phyloP scores from a whole-genome alignment of 2,329 filamentous ascomycete genomes.

The Pestalotiopsis sp. region DNA sequence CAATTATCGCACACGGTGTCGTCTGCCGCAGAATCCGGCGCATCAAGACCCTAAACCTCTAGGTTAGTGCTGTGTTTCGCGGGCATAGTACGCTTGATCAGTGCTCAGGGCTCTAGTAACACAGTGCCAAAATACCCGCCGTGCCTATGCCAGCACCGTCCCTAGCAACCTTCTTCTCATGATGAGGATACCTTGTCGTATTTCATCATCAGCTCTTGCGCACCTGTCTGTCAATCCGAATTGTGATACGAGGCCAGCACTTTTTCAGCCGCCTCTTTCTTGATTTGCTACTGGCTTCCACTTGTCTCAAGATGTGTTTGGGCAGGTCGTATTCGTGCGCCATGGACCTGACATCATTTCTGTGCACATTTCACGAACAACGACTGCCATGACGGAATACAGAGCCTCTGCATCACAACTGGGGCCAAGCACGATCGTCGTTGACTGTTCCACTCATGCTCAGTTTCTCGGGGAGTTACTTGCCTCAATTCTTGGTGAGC shows the following conservation, averaged over 20 bases:
- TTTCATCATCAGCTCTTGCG: constrained; percentile 1
- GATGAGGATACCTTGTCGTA: neutral
- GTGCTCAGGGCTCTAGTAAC: neutral
- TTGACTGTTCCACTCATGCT: neutral
- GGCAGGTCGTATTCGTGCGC: neutral
- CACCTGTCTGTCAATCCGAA: neutral
- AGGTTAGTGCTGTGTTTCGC: neutral
- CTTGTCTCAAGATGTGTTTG: constrained; percentile 1
- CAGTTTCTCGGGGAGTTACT: neutral
- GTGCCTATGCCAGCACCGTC: neutral
- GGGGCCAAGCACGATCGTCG: neutral
- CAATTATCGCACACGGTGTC: neutral
- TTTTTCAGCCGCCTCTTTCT: neutral
- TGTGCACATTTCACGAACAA: neutral
- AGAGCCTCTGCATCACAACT: neutral
- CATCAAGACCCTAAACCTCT: neutral
- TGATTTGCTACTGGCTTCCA: neutral
- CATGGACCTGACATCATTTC: constrained; percentile 1
- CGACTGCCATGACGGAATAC: neutral
- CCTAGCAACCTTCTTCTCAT: neutral
- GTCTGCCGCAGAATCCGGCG: neutral
- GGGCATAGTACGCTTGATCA: neutral
- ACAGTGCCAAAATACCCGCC: neutral
- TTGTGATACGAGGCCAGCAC: neutral
- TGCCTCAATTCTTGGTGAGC: neutral